phyloP scores from a whole-genome alignment of 23 red algal genomes.

The Agarophyton chilense region DNA sequence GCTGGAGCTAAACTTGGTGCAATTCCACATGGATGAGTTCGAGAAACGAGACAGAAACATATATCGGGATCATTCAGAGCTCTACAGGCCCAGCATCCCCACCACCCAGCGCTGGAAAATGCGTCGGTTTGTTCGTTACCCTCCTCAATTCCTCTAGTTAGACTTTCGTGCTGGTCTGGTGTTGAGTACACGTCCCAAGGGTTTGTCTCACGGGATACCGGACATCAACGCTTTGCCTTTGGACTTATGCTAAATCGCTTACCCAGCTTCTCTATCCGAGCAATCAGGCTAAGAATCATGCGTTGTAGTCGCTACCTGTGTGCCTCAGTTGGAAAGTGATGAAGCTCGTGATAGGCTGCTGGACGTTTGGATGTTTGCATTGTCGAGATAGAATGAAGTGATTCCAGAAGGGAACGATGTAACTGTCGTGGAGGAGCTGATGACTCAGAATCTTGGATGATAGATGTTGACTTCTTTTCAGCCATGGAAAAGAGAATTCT shows the following conservation, averaged over 20 bases:
- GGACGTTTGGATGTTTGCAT: neutral
- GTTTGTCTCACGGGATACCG: slow-evolving; percentile 19
- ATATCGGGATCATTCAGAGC: neutral
- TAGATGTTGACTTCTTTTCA: slow-evolving; percentile 37
- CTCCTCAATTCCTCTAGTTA: slow-evolving; percentile 12
- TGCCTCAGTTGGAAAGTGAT: slow-evolving; percentile 30
- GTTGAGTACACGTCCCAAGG: slow-evolving; percentile 44
- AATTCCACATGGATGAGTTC: neutral
- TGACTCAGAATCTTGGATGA: slow-evolving; percentile 36
- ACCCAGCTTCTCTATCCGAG: slow-evolving; percentile 50
- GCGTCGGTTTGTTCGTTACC: neutral
- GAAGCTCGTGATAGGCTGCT: neutral
- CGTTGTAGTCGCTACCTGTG: slow-evolving; percentile 55
- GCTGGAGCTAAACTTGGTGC: neutral
- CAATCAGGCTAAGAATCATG: slow-evolving; percentile 35
- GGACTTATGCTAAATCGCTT: slow-evolving; percentile 33
- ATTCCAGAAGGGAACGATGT: no score
- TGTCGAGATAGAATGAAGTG: slow-evolving; percentile 19
- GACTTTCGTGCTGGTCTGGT: neutral
- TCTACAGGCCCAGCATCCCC: slow-evolving; percentile 46
- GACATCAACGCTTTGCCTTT: slow-evolving; percentile 1
- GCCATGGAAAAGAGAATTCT: slow-evolving; percentile 53
- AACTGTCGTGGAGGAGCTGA: no score
- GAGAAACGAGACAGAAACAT: slow-evolving; percentile 6
- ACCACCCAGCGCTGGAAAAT: neutral